Evolutionary conservation across 2,329 filamentous ascomycete species (phyloP), one percentile per base, ranked within the genome.

Genomic region (Aspergillus spinulosporus): DNA sequence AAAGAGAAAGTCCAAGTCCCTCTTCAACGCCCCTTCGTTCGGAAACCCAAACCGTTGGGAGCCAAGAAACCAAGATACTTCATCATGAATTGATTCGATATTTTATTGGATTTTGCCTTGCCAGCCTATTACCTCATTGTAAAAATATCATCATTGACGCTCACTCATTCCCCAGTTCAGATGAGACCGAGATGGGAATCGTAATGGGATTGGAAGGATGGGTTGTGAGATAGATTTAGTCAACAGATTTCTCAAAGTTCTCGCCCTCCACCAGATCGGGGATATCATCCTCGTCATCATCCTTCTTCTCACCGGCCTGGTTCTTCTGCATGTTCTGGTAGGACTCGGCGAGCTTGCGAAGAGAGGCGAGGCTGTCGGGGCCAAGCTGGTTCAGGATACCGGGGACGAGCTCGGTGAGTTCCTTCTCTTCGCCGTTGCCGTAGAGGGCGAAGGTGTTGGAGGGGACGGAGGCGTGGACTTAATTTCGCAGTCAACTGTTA

Each of bases 391-490:
- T 99, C 63, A 99, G 90, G 81, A 99, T 99, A 65, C 94, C 94
- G 71, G 94, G 94, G 66, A 99, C 94, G 71, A 99, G 92, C 84
- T 99, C 94, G 62, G 94, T 99, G 67, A 99, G 90, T 83, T 99
- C 94, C 87, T 99, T 99, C 82, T 99, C 94, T 83, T 99, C 94
- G 66, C 93, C 94, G 78, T 91, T 88, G 70, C 94, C 94, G 84
- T 97, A 99, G 84, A 99, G 95, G 80, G 94, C 94, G 79, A 97
- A 99, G 78, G 94, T 99, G 88, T 99, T 99, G 79, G 92, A 87
- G 71, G 93, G 92, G 68, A 97, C 92, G 61, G 94, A 90, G 65
- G 93, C 94, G 82, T 99, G 94, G 66, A 99, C 94, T 99, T 31
- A 44, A 48, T 45, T 9, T 40, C 28, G 43, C 49, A 8, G 12